These are phyloP conservation scores for Vaccinium macrocarpon DNA, from an alignment of 148 eudicot genomes.

Conservation along the genomic window DNA sequence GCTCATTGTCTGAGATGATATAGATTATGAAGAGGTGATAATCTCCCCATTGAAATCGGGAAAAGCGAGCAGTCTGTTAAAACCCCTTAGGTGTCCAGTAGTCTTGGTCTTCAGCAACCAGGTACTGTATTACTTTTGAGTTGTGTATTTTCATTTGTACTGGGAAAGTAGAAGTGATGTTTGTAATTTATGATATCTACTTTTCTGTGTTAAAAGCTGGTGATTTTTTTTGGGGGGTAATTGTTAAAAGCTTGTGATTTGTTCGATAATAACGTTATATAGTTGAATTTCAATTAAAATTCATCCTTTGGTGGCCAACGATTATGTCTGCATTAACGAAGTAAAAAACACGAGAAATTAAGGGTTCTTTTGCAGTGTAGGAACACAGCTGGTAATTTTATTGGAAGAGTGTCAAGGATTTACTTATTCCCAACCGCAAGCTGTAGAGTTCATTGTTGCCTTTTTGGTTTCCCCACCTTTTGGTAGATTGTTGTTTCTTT, in stretches of 20 bases:
- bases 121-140: neutral
- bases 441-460: neutral
- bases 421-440: neutral
- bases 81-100: neutral
- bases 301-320: neutral
- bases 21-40: neutral
- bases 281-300: neutral
- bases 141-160: neutral
- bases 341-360: neutral
- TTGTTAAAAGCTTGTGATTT: neutral
- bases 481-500: neutral
- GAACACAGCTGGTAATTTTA: neutral
- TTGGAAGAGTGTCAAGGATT: neutral
- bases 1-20: neutral
- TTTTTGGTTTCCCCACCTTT: neutral
- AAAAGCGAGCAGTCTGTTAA: neutral
- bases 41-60: neutral
- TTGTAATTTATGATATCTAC: neutral
- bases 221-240: neutral
- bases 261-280: neutral
- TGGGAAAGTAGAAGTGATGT: neutral
- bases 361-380: neutral
- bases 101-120: constrained; percentile 12
- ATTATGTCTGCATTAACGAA: neutral
- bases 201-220: neutral